Conservation (phyloP, 2,329 filamentous ascomycete species). For the Neopestalotiopsis sp. region DNA sequence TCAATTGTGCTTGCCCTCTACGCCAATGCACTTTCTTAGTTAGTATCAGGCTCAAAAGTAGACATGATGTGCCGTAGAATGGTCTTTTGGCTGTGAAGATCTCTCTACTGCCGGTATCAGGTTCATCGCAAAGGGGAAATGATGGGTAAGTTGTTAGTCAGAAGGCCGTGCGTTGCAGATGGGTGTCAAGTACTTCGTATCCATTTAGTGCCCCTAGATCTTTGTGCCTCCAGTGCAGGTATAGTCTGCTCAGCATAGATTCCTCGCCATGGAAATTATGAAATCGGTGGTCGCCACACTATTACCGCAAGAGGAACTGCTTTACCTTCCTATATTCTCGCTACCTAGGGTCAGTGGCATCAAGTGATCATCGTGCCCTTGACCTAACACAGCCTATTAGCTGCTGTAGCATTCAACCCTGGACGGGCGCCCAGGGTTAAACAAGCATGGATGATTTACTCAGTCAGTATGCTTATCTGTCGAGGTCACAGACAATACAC, state of each 20-base stretch:
- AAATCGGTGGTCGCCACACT: background rate
- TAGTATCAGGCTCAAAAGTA: background rate
- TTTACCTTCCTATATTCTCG: background rate
- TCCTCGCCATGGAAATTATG: background rate
- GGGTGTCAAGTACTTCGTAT: background rate
- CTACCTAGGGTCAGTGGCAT: background rate
- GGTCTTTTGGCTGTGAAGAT: background rate
- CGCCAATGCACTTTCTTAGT: background rate
- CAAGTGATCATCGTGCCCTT: constrained; percentile 9
- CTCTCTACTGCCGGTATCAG: constrained; percentile 1
- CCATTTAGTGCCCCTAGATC: background rate
- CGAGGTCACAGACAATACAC: constrained; percentile 3
- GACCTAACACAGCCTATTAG: background rate
- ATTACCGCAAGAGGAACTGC: background rate
- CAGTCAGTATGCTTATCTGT: constrained; percentile 13
- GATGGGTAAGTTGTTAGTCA: constrained; percentile 2
- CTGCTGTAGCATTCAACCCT: constrained; percentile 6
- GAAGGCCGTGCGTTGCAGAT: constrained; percentile 10
- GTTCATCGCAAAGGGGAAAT: constrained; percentile 4
- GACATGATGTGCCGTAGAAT: background rate
- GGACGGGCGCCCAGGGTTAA: background rate
- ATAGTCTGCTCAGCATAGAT: background rate
- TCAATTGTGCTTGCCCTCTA: background rate
- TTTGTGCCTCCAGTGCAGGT: no score
- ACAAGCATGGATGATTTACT: constrained; percentile 5